Base-by-base conservation (phyloP, 495 filamentous ascomycete genomes). In the Baudoinia panamericana region DNA sequence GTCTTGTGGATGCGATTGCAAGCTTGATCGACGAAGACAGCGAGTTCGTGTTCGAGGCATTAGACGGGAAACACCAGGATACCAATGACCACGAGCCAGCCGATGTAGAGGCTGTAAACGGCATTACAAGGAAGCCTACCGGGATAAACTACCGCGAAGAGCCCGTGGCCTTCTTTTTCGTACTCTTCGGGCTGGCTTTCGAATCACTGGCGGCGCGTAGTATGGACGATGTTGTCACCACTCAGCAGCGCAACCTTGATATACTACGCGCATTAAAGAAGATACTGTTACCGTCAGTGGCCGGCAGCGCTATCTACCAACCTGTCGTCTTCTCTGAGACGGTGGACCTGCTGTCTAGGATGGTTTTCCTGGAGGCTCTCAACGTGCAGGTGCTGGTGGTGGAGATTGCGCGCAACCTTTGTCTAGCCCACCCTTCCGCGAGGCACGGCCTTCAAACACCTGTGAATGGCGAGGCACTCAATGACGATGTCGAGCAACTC, bases 91-190 rank as follows among this genome's bases (percentile, higher is more conserved):
- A 45, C 15, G 19, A 21, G 11, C 10, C 15, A 23, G 34, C 34
- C 11, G 34, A 36, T 10, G 34, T 13, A 11, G 34, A 30, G 17
- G 29, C 22, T 17, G 53, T 67, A 4, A 48, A 51, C 5, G 46
- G 50, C 17, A 53, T 41, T 17, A 47, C 63, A 15, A 56, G 64
- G 21, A 54, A 57, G 20, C 71, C 73, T 11, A 63, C 68, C 37
- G 80, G 84, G 49, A 96, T 99, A 59, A 93, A 95, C 54, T 96
- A 96, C 54, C 84, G 90, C 15, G 88, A 95, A 55, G 92, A 99
- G 56, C 90, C 90, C 0, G 85, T 95, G 12, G 90, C 90, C 0
- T 99, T 99, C 68, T 99, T 99, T 63, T 99, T 99, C 51, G 86
- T 99, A 8, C 70, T 99, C 1, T 99, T 95, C 53, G 90, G 90